Evolutionary conservation across 148 eudicot species (phyloP).

Genomic region (Vaccinium vitisidaea): DNA sequence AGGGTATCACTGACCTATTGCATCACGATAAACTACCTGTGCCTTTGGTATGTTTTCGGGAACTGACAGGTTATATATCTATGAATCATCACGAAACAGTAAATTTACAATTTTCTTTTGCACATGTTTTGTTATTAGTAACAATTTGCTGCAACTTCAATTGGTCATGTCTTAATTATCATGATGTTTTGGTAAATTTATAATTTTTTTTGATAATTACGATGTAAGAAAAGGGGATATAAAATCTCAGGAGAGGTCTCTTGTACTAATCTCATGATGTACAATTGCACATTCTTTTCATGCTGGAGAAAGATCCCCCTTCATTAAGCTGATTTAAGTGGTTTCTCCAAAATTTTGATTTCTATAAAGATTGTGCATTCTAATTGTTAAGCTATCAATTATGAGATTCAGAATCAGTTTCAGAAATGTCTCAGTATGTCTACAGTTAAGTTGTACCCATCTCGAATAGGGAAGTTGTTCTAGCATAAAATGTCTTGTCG

Average conservation of each 20-base stretch:
- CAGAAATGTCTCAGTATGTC: not conserved
- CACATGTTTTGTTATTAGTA: not conserved
- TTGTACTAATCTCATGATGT: not conserved
- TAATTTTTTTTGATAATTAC: not conserved
- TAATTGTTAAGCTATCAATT: not conserved
- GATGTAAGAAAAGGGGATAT: not conserved
- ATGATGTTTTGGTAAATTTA: not conserved
- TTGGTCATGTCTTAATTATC: not conserved
- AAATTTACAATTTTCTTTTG: not conserved
- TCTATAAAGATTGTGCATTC: not conserved
- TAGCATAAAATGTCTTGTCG: not conserved
- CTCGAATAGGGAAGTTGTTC: not conserved
- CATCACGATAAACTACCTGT: slow-evolving; percentile 74
- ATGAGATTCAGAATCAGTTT: not conserved
- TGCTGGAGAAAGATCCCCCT: not conserved
- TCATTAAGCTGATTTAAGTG: not conserved
- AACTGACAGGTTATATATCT: not conserved
- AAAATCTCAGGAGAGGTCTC: not conserved
- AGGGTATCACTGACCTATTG: slow-evolving; percentile 80
- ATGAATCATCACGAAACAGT: not conserved
- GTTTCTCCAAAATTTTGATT: not conserved
- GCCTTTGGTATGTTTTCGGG: slow-evolving; percentile 64
- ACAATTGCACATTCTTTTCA: not conserved
- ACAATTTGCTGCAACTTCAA: not conserved
- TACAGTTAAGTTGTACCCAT: not conserved